These are phyloP conservation scores for Thalassiosira profunda DNA, from an alignment of 108 stramenopile genomes.

Conservation along the genomic window DNA sequence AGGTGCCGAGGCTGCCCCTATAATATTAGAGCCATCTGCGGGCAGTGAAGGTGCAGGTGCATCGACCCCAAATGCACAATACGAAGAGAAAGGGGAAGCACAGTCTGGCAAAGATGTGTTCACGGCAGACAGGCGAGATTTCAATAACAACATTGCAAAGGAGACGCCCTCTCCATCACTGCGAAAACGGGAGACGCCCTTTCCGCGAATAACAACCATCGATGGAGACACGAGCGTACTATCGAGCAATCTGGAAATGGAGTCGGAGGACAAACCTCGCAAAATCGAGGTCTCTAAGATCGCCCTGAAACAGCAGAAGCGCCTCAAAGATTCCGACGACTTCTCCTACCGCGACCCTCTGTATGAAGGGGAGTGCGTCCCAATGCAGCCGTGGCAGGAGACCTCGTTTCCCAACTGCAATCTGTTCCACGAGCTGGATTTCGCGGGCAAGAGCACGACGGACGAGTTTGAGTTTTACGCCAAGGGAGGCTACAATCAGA, in stretches of 20 bases:
- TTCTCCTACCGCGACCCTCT: constrained; percentile 14
- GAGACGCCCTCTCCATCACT: too few species aligned
- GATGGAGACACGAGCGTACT: background rate
- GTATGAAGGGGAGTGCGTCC: constrained; percentile 36
- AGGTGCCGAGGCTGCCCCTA: too few species aligned
- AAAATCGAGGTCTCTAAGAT: background rate
- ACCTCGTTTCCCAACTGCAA: constrained; percentile 6
- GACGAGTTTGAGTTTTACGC: constrained; percentile 12
- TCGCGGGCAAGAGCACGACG: constrained; percentile 3
- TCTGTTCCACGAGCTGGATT: constrained; percentile 20
- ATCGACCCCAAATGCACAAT: too few species aligned
- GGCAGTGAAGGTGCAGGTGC: too few species aligned
- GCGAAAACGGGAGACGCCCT: background rate
- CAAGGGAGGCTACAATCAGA: constrained; percentile 40
- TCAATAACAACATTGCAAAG: too few species aligned
- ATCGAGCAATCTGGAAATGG: background rate
- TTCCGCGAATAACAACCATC: background rate
- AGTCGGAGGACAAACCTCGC: background rate
- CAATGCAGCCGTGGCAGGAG: constrained; percentile 23
- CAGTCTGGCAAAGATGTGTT: too few species aligned
- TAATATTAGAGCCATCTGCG: too few species aligned
- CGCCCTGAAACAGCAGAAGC: too few species aligned
- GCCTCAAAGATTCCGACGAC: background rate
- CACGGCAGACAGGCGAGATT: too few species aligned
- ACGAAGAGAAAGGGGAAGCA: too few species aligned